Base-by-base conservation (phyloP, 1,284 basidiomycete species). In the Volvariella surrecta region DNA sequence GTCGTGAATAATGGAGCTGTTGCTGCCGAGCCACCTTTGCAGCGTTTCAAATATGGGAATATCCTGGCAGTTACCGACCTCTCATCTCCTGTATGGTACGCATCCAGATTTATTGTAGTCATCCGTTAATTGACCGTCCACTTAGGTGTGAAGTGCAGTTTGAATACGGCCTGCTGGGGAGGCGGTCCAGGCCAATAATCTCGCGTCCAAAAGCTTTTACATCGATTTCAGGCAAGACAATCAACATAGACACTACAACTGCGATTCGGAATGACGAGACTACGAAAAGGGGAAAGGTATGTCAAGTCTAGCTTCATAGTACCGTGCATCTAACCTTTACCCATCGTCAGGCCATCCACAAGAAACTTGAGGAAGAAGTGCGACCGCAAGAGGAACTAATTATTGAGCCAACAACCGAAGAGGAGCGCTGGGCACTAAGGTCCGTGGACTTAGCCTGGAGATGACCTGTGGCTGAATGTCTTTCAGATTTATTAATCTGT, bases 281-380 rank as follows among this genome's bases (percentile, higher is more conserved):
- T 13, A 70, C 78, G 39, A 68, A 70, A 47, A 67, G 73, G 43
- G 88, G 89, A 18, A 67, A 67, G 59, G 88, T 86, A 6, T 15
- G 34, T 35, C 13, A 8, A 35, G 13, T n/a, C 34, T 6, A 7
- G 34, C 7, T 28, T 28, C n/a, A n/a, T n/a, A 35, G 6, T 15
- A 35, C 18, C 15, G 4, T 35, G 34, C n/a, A 8, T 19, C 34
- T 35, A n/a, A 35, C n/a, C 8, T n/a, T 35, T 35, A 15, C 6
- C n/a, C n/a, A n/a, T n/a, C n/a, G n/a, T n/a, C 41, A 79, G 87
- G 68, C 68, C 18, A 68, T 94, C 0, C 92, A 96, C 61, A 84
- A 85, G 51, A 68, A 74, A 35, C 68, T 96, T 13, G 90, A 96
- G 57, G 67, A 70, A 16, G 83, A 91, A 55, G 67, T 93, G 8